phyloP scores from a whole-genome alignment of 2,329 filamentous ascomycete species.

The Aureobasidium musti region DNA sequence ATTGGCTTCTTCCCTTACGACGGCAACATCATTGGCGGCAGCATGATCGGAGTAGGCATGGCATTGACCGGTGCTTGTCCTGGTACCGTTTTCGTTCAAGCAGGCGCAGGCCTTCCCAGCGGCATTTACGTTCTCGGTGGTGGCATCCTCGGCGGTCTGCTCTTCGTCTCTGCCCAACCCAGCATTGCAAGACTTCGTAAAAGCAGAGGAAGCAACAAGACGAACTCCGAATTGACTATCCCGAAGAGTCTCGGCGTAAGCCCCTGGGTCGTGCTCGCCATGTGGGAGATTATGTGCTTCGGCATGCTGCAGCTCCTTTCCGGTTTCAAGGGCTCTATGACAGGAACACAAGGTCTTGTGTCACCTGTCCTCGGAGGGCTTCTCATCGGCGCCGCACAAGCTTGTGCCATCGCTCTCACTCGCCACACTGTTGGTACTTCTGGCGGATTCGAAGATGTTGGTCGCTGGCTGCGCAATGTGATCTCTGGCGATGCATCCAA shows the following conservation, averaged over 20 bases:
- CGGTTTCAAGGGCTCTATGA: constrained; percentile 36
- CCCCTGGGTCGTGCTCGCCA: constrained; percentile 43
- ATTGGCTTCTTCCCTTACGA: constrained; percentile 60
- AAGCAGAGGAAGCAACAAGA: background rate
- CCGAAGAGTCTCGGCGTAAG: constrained; percentile 37
- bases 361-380: constrained; percentile 59
- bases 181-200: constrained; percentile 11
- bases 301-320: constrained; percentile 43
- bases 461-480: constrained; percentile 55
- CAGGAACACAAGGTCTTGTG: constrained; percentile 36
- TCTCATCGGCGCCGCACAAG: constrained; percentile 60
- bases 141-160: constrained; percentile 57
- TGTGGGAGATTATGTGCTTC: constrained; percentile 50
- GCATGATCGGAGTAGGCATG: constrained; percentile 66
- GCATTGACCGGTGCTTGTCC: constrained; percentile 65
- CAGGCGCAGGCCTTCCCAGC: constrained; percentile 48
- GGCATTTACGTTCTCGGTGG: constrained; percentile 57
- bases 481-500: constrained; percentile 35
- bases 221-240: constrained; percentile 6
- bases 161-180: constrained; percentile 30
- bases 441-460: constrained; percentile 62
- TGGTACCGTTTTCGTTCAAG: constrained; percentile 64
- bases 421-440: constrained; percentile 62
- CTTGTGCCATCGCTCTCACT: constrained; percentile 57
- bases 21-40: constrained; percentile 65